phyloP scores from a whole-genome alignment of 2,329 filamentous ascomycete genomes.

The Triangularia setosa region DNA sequence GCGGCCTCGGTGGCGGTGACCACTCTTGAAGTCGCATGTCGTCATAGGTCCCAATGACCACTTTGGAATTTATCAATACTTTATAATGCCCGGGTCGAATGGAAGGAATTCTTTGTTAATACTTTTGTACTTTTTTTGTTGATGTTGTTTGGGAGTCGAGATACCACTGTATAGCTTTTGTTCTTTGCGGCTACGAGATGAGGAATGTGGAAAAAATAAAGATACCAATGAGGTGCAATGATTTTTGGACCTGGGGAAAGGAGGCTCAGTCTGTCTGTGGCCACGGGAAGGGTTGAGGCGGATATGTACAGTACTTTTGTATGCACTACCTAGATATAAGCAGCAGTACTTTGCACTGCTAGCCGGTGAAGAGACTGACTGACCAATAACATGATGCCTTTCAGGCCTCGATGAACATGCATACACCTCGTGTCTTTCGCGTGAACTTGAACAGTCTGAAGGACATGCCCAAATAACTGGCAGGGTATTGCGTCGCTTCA shows the following conservation, averaged over 20 bases:
- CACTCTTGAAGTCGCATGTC: slow-evolving; percentile 4
- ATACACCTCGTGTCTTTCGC: not conserved
- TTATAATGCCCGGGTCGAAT: not conserved
- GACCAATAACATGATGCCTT: not conserved
- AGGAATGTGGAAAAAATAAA: not conserved
- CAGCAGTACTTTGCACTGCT: not conserved
- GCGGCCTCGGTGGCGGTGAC: not conserved
- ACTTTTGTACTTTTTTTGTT: not conserved
- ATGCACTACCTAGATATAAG: not conserved
- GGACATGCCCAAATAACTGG: no score
- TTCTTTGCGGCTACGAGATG: not conserved
- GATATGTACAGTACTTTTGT: not conserved
- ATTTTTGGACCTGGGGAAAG: not conserved
- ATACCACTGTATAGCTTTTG: not conserved
- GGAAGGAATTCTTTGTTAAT: not conserved
- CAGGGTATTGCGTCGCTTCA: no score
- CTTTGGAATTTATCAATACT: not conserved
- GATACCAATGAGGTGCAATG: not conserved
- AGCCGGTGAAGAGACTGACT: not conserved
- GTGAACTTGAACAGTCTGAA: not conserved
- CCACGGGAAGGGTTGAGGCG: not conserved
- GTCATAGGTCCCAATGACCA: not conserved
- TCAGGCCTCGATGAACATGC: not conserved
- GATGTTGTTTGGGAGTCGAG: not conserved
- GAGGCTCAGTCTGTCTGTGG: not conserved